Evolutionary conservation across 2,329 filamentous ascomycete species (phyloP).

Genomic region (Coniella lustricola): DNA sequence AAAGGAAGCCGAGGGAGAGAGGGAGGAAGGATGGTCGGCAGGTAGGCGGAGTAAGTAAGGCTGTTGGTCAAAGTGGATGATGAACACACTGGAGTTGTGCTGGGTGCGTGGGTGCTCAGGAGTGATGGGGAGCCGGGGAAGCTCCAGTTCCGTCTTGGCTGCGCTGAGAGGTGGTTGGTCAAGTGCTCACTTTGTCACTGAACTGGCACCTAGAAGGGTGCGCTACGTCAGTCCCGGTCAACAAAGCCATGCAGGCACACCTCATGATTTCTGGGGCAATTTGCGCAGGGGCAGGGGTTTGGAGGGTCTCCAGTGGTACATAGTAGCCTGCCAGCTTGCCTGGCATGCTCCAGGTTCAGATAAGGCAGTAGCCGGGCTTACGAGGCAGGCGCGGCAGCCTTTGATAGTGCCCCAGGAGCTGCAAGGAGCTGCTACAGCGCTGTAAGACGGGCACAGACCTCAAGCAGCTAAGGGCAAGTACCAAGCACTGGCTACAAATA

Average conservation of each 20-base stretch:
- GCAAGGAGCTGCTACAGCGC: too few species aligned
- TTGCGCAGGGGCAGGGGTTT: constrained; percentile 1
- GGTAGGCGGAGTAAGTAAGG: background rate
- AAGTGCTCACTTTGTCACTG: constrained; percentile 7
- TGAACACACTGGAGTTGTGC: constrained; percentile 1
- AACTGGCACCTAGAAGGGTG: background rate
- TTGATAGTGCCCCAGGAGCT: too few species aligned
- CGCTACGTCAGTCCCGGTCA: constrained; percentile 7
- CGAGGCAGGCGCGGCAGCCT: background rate
- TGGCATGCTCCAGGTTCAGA: background rate
- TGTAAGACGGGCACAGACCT: too few species aligned
- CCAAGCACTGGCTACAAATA: too few species aligned
- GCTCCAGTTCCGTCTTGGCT: background rate
- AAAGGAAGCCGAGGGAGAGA: background rate
- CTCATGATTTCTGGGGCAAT: constrained; percentile 2
- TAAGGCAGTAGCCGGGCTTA: constrained; percentile 2
- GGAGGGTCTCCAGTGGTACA: background rate
- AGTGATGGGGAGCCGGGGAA: constrained; percentile 9
- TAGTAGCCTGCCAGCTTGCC: background rate
- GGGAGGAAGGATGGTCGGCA: constrained; percentile 1
- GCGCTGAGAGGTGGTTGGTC: background rate
- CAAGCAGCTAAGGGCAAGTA: too few species aligned
- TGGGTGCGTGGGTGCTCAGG: background rate
- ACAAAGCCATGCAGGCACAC: background rate
- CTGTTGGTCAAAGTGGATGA: background rate